Evolutionary conservation across 352 stramenopile genomes (phyloP), one percentile per base, ranked within the genome.

Genomic region (Discostella stelligera): DNA sequence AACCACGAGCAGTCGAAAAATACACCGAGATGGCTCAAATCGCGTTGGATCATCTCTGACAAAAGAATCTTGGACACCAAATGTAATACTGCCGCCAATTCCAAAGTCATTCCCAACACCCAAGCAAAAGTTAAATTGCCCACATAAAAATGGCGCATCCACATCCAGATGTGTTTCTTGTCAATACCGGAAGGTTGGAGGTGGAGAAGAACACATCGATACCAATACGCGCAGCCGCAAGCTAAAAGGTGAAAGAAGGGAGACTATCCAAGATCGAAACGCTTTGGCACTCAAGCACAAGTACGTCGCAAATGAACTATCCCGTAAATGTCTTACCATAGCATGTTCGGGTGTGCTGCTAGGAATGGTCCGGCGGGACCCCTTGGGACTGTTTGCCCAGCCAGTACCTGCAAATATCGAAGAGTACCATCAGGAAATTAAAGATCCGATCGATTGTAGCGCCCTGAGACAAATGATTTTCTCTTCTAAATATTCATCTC

Each of bases 361-460:
- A 39, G 83, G 72, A 13, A 82, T 91, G 41, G 81, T 91, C 55
- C 54, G 87, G 70, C 66, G 87, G 37, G 87, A 93, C 69, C 87
- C 87, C 20, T 62, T 91, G 25, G 60, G 80, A 20, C 74, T 91
- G 8, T 91, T 93, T 80, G 85, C 81, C 14, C 74, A 89, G 62
- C 85, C 87, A 20, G 85, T 90, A 2, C 78, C 78, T 39, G 18
- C 55, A 7, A 76, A 70, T 59, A 74, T 88, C 23, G 74, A 80
- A 68, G 85, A 83, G n/a, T 93, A 91, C 61, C 65, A 79, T 16
- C 54, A 83, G 30, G 75, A 90, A 32, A 81, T 91, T n/a, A 80
- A 86, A 73, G 74, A 89, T 37, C 85, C 85, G 8, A 91, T 91
- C 21, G 85, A 91, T 75, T 90, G 91, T 71, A 74, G 75, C 20